phyloP scores from a whole-genome alignment of 2,329 filamentous ascomycete species.

The Xylaria polymorpha region DNA sequence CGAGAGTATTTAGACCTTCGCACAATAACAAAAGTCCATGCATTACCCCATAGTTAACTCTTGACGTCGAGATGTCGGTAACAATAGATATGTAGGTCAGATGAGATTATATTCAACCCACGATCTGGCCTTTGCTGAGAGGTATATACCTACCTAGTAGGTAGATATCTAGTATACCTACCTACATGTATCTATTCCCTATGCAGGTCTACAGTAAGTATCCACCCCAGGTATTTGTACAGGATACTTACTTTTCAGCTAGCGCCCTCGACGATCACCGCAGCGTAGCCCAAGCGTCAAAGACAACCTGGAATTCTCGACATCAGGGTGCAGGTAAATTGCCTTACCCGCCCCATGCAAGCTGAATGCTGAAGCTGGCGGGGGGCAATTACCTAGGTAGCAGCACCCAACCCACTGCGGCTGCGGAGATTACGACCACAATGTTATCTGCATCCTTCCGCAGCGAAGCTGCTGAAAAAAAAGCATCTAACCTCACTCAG shows the following conservation, averaged over 20 bases:
- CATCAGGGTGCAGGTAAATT: not conserved
- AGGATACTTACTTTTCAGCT: slow-evolving; percentile 7
- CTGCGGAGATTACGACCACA: slow-evolving; percentile 18
- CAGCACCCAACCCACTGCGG: not conserved
- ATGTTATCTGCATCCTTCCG: slow-evolving; percentile 8
- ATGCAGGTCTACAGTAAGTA: not conserved
- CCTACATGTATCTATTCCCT: too few species aligned
- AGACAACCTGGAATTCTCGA: not conserved
- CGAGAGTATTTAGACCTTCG: too few species aligned
- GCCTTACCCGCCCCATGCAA: slow-evolving; percentile 11
- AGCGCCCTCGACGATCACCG: not conserved
- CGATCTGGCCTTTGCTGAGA: not conserved
- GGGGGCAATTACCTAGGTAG: not conserved
- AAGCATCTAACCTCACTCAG: not conserved
- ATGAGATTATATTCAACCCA: not conserved
- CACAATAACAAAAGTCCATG: too few species aligned
- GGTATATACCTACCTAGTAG: not conserved
- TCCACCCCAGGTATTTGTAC: not conserved
- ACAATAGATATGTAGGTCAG: not conserved
- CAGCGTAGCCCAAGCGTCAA: not conserved
- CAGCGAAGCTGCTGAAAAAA: slow-evolving; percentile 3
- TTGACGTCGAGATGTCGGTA: too few species aligned
- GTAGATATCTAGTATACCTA: not conserved
- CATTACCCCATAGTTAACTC: too few species aligned
- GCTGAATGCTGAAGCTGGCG: slow-evolving; percentile 5